Base-by-base conservation (phyloP, 176 grass and related monocot genomes). In the Canna indica region DNA sequence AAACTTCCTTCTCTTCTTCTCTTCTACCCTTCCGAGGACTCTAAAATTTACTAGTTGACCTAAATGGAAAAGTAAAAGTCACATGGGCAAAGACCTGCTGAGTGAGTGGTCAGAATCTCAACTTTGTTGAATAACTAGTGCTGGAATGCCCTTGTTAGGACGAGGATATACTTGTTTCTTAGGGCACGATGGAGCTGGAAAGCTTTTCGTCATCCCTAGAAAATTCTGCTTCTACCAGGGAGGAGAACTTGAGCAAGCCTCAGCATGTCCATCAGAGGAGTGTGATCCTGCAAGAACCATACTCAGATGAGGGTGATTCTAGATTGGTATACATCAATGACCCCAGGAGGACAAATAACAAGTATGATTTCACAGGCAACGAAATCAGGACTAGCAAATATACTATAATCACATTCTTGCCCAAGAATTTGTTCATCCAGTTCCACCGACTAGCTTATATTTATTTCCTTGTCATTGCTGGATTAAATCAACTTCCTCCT, bases 371-470 rank as follows among this genome's bases (percentile, higher is more conserved):
- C 73, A 90, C 90, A 1, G 95, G 95, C 36, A 99, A 99, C 68
- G 95, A 99, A 73, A 99, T 99, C 67, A 78, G 95, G 27, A 99
- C 95, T 63, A 99, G 95, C 87, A 99, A 99, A 73, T 99, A 99
- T 75, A 99, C 95, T 47, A 75, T 99, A 47, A 85, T 99, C 47
- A 99, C 95, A n/a, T 99, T 99, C 75, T 67, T 99, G 75, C 95
- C 95, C 16, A 99, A 99, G 79, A 99, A 99, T 77, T 79, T 99
- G 76, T 99, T 99, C 84, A 99, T 85, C 62, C 95, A 99, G 59
- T 99, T 99, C 78, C 95, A 99, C 77, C 71, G 95, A 47, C 50
- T 99, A 57, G 95, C 95, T 59, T 99, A 99, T 71, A 74, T 99
- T 69, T 99, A 99, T 76, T 99, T 99, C 82, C 85, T 99, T 57